A percentile compares a stretch with the other conserved stretches of the same genome.
Conservation (phyloP, 805 yeast species). For the Saccharomycopsis sp. region DNA sequence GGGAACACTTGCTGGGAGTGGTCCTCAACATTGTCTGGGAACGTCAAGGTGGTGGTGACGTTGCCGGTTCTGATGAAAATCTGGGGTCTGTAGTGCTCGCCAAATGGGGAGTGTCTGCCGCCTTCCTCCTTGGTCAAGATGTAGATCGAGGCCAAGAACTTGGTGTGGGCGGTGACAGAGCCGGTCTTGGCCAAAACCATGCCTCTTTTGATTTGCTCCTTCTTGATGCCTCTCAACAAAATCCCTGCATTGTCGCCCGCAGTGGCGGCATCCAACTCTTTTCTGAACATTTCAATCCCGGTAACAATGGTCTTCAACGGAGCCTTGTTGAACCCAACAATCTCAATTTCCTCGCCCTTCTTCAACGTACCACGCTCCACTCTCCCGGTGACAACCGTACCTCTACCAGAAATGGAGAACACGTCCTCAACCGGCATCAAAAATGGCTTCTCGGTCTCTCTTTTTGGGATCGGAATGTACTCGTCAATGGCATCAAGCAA, state of each 20-base stretch:
- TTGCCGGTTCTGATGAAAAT: conserved; percentile 94
- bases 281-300: conserved; percentile 99
- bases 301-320: conserved; percentile 92
- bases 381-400: conserved; percentile 98
- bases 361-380: conserved; percentile 96
- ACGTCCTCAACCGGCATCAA: conserved; percentile 96
- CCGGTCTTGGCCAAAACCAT: conserved; percentile 95
- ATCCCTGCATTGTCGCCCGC: conserved; percentile 99
- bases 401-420: conserved; percentile 98
- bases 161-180: conserved; percentile 84
- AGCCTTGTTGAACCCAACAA: conserved; percentile 82
- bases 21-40: conserved; percentile 78
- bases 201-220: conserved; percentile 95
- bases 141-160: conserved; percentile 84
- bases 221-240: conserved; percentile 93
- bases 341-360: conserved; percentile 98
- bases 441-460: conserved; percentile 95
- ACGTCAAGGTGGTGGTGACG: conserved; percentile 80
- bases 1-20: conserved; percentile 89
- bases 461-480: conserved; percentile 89
- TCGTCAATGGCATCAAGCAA: conserved; percentile 89
- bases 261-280: conserved; percentile 93
- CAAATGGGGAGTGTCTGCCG: conserved; percentile 98
- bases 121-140: conserved; percentile 95
- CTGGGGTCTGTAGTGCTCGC: conserved; percentile 97